Percentiles rank a stretch among this genome's conserved stretches.
Evolutionary conservation across 2,329 filamentous ascomycete genomes (phyloP).

Genomic region (Immersiporthe knoxdaviesiana): DNA sequence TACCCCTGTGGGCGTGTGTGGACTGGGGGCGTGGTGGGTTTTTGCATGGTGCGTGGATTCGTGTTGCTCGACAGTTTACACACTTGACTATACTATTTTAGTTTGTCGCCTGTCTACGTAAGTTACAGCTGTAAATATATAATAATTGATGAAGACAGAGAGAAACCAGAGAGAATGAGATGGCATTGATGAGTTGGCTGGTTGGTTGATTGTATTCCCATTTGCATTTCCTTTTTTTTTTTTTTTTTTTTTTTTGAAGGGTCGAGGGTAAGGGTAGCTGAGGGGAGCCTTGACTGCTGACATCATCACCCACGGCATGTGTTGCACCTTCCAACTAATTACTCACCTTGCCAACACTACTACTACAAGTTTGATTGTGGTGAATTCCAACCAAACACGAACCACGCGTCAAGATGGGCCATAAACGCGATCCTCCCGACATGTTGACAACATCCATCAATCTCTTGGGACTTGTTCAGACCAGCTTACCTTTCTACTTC

Average conservation of each 20-base stretch:
- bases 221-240: neutral
- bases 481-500: neutral
- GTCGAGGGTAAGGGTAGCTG: too few species aligned
- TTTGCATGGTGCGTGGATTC: conserved; percentile 7
- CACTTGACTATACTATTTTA: conserved; percentile 16
- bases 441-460: neutral
- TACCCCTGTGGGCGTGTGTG: neutral
- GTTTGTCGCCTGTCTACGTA: conserved; percentile 21
- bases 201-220: neutral
- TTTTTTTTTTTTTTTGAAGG: neutral
- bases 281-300: neutral
- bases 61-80: conserved; percentile 4
- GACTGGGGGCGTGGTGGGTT: neutral
- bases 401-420: neutral
- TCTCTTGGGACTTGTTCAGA: neutral
- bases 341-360: too few species aligned
- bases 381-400: neutral
- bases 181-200: neutral
- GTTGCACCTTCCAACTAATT: neutral
- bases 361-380: neutral
- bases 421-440: neutral
- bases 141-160: conserved; percentile 10
- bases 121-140: conserved; percentile 25
- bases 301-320: neutral
- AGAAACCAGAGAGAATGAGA: too few species aligned